Evolutionary conservation across 768 basidiomycete species (phyloP), one percentile per base, ranked within the genome.

Genomic region (Scleroderma citrinum): DNA sequence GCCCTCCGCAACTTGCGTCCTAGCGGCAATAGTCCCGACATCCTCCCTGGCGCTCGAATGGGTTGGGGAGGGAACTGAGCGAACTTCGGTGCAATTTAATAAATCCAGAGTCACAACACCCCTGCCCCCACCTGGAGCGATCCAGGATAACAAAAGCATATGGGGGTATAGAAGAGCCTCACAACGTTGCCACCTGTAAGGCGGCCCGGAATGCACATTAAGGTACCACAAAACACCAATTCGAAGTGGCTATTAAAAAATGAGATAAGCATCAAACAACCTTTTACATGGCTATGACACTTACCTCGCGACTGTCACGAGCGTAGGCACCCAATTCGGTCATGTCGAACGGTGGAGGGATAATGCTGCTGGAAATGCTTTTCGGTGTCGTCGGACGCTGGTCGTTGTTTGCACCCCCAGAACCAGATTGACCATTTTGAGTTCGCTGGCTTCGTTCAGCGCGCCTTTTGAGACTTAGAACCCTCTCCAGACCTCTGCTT

Each of bases 191-290:
- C 87, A 91, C 51, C 75, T 69, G 65, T 83, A 92, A 0, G 87
- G 87, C 19, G 85, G 81, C 4, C 78, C 62, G 0, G 86, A 84
- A 59, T 96, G 93, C 0, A 95, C 93, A 49, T 96, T 95, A 47
- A 96, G 79, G 61, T 92, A 96, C 85, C 90, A 95, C 1, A 96
- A 69, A 13, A 83, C 71, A 13, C 93, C 93, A 35, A 90, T 86
- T 49, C 89, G 84, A 12, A 90, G 71, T 4, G 92, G 92, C 93
- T 95, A 60, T n/a, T 20, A 45, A 38, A 20, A 19, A 5, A 34
- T n/a, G n/a, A 21, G 1, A 17, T 14, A 29, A 31, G 67, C 29
- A 63, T 26, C 1, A 16, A 52, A 20, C 5, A 46, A 43, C 44
- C 3, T 5, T 34, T 49, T 17, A 39, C 14, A 4, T 1, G 16